A percentile compares a stretch with the other conserved stretches of the same genome.
Evolutionary conservation across 805 yeast genomes (phyloP).

Genomic region (Yarrowia alimentaria): DNA sequence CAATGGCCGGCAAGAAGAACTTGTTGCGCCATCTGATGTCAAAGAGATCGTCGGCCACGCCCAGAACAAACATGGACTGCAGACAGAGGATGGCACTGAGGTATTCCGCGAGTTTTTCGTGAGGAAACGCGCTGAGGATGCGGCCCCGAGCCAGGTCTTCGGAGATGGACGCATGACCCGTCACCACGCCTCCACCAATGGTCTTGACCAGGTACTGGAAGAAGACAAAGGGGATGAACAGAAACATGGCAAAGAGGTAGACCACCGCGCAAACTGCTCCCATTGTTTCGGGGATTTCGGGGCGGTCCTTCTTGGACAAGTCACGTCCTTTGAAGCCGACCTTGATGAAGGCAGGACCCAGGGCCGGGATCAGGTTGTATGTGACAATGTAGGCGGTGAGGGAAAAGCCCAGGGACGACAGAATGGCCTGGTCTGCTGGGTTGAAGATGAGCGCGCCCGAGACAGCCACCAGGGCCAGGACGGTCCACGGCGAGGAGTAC

Average conservation of each 20-base stretch:
- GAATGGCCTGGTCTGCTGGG: slow-evolving; percentile 47
- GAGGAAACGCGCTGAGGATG: slow-evolving; percentile 54
- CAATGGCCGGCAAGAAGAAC: slow-evolving; percentile 91
- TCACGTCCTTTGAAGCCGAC: slow-evolving; percentile 88
- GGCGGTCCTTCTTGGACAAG: slow-evolving; percentile 68
- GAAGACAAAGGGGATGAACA: slow-evolving; percentile 85
- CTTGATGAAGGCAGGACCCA: slow-evolving; percentile 63
- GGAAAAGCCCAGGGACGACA: slow-evolving; percentile 64
- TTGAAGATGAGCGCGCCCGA: slow-evolving; percentile 33
- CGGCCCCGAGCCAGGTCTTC: slow-evolving; percentile 36
- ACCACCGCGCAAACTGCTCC: slow-evolving; percentile 87
- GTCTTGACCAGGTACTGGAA: slow-evolving; percentile 68
- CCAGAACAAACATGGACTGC: slow-evolving; percentile 79
- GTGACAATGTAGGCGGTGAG: slow-evolving; percentile 65
- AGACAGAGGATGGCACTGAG: slow-evolving; percentile 80
- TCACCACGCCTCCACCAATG: slow-evolving; percentile 52
- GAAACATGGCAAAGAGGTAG: slow-evolving; percentile 74
- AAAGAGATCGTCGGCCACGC: slow-evolving; percentile 90
- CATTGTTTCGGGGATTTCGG: slow-evolving; percentile 82
- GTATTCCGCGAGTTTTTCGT: slow-evolving; percentile 77
- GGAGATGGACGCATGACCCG: slow-evolving; percentile 40
- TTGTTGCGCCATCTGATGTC: slow-evolving; percentile 98
- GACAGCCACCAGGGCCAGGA: slow-evolving; percentile 20
- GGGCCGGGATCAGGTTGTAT: slow-evolving; percentile 60
- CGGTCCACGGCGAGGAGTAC: slow-evolving; percentile 25